Evolutionary conservation across 495 filamentous ascomycete species (phyloP), one percentile per base, ranked within the genome.

Genomic region (Trichocladium antarcticum): DNA sequence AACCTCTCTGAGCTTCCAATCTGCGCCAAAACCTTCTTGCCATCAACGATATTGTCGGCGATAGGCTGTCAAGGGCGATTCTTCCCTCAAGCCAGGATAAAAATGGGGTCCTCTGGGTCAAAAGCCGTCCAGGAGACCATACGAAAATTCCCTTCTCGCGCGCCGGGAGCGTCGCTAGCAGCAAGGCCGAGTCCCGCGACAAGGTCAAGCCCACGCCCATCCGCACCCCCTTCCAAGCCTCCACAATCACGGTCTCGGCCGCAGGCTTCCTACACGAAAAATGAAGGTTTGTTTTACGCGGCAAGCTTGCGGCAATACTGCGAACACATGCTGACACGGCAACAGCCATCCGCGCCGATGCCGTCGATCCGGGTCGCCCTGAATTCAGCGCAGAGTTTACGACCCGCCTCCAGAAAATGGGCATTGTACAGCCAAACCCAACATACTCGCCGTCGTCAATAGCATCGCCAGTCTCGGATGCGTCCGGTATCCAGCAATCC

Each of bases 401-500:
- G 0, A 49, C 59, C 16, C 70, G 71, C 4, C 57, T 74, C 3
- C 61, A 60, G 22, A 55, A 69, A 37, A 72, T 74, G 66, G 72
- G 70, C 42, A 58, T 73, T 16, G 71, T 58, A 1, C 66, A 69
- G n/a, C 71, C 71, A 6, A 69, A 68, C 36, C 71, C 71, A 5
- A 73, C 65, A 14, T 60, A 60, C 16, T 74, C 71, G 9, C 60
- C 66, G 7, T 71, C 71, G 0, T 73, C 70, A 1, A 74, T 62
- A n/a, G 69, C 65, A 3, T 49, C 56, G 0, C 40, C 60, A 0
- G 42, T 57, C 15, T 44, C 56, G 6, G 45, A 51, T 20, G 45
- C 52, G 6, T 41, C 49, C 10, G 16, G 43, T 6, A 35, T 55
- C 37, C 10, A 32, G 6, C 50, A 56, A 2, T 44, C 51, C 0